Base-by-base conservation (phyloP, 2,329 filamentous ascomycete genomes). In the Zasmidium cellare region DNA sequence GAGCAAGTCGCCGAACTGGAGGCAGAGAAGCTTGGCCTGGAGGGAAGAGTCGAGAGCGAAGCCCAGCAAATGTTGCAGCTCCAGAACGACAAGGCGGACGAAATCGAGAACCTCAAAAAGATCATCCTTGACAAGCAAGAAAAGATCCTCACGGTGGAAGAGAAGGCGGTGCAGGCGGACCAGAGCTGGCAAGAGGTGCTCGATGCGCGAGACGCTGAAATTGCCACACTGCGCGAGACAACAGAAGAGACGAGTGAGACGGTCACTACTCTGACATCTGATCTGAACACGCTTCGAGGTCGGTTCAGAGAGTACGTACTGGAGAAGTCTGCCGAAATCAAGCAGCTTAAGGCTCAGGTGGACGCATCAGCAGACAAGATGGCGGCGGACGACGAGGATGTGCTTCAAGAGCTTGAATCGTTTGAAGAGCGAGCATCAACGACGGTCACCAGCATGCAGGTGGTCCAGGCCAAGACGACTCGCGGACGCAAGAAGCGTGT, bases 161-260 rank as follows among this genome's bases (percentile, higher is more conserved):
- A 67, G 51, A 72, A 72, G 51, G 69, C 70, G 9, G 11, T 60
- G 11, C 63, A 70, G 41, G 74, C 76, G 48, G 78, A 79, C 56
- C 69, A 68, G 3, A 72, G 73, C 23, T 74, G 78, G 62, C 73
- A 73, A 56, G 74, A 76, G 52, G 68, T 76, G 11, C 67, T 77
- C 19, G 67, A 69, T 12, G 71, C 71, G 11, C 71, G 74, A 38
- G 72, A 77, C 47, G 65, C 67, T 48, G 72, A 76, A 47, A 75
- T 79, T 54, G 69, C 70, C 16, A 57, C 64, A n/a, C 69, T 78
- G 54, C 59, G 58, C 18, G 51, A 56, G 16, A 18, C 20, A 12
- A 41, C 1, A 12, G 44, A 23, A 11, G 55, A 61, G 44, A 24
- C 61, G 6, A 69, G 67, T 47, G 57, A 62, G 53, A 65, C 56